Base-by-base conservation (phyloP, 805 yeast species). In the Myxozyma vanderwaltii region DNA sequence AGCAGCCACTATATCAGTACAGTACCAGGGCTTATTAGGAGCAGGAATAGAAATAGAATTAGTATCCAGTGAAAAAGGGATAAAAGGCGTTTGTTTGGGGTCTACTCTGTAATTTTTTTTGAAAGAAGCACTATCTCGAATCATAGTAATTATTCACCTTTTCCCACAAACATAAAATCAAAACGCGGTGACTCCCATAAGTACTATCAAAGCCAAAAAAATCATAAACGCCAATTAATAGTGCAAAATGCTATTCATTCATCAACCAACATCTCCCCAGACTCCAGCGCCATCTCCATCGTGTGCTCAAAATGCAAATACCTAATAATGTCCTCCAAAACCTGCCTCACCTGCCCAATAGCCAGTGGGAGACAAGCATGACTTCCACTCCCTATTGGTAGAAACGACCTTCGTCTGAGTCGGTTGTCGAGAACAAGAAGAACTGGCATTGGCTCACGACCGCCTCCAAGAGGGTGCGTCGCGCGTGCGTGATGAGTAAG, bases 391-490 rank as follows among this genome's bases (percentile, higher is more conserved):
- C 65, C 65, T 7, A 60, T 51, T 8, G 65, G 65, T 19, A 63
- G 44, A 24, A 53, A 62, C 17, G 50, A 27, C 13, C 66, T 45
- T 21, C 44, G 51, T 8, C 59, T 54, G 4, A 53, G 58, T 4
- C 15, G 19, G 15, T 43, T 21, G 38, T 63, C 66, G 21, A 63
- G 50, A 12, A 63, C 45, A 5, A 58, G 47, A 5, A 63, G 33
- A 10, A 45, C 58, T 7, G 50, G 33, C 66, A 63, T 62, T 3
- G 66, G 63, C 15, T 44, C 54, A 27, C 54, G 45, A 33, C 66
- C 66, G 26, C 66, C 66, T 12, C 63, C 59, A n/a, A 57, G 45
- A 13, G 66, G 66, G 40, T 63, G 63, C 15, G 63, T 51, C 12
- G 65, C 65, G 21, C 65, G 54, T 15, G 64, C 57, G 24, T 50